Evolutionary conservation across 805 yeast genomes (phyloP), one percentile per base, ranked within the genome.

Genomic region (Metschnikowia arizonensis): DNA sequence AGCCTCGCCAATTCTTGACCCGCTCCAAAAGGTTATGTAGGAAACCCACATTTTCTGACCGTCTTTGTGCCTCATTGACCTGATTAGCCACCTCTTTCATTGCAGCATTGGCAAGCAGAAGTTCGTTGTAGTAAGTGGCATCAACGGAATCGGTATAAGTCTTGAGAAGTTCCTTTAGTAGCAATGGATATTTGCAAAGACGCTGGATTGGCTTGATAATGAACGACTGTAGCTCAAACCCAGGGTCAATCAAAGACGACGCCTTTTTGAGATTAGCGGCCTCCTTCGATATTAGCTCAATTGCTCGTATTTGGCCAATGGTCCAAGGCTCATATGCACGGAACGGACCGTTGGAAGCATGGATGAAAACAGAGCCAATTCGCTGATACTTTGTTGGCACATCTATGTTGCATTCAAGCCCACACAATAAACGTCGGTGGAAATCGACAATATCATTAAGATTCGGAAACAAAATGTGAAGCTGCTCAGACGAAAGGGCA

Each of bases 181-280:
- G 72, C 42, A 93, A 68, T 1, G 98, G 99, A 64, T 93, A 93
- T 62, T 90, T 88, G 73, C 97, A 88, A n/a, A 93, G 75, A 52
- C 99, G 78, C 69, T 93, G 99, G 31, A 93, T 88, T 0, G 99
- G 99, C 63, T 91, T 93, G 55, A 93, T 79, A 33, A 93, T 73
- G 64, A 87, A 87, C 41, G 91, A 82, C 61, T 87, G 98, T 44
- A 93, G 73, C 63, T 91, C 99, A 60, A 89, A 82, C 34, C 88
- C 85, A 23, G 93, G 91, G 52, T 83, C 91, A 48, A 90, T 80
- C 32, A 89, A 66, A 17, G 69, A 60, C 3, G 84, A 73, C 17
- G 81, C 73, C 48, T 75, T 74, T 38, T 61, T 66, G 43, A 88
- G 73, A 54, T 78, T 79, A 4, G 73, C 60, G 4, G 80, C 76